Evolutionary conservation across 768 basidiomycete species (phyloP), one percentile per base, ranked within the genome.

Genomic region (Kwoniella sp.): DNA sequence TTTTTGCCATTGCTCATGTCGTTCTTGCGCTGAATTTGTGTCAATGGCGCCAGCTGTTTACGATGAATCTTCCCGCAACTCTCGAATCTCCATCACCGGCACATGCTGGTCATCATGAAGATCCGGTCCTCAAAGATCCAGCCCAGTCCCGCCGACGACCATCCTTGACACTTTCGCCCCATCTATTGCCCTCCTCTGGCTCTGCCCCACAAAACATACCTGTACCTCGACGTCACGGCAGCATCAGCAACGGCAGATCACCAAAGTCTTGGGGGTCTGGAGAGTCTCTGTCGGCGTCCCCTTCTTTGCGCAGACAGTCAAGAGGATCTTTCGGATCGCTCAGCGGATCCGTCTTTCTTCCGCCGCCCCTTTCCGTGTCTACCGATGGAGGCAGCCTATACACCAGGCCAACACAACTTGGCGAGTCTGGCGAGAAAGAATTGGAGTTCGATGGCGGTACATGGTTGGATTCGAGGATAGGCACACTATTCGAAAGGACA

Each of bases 191-290:
- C 17, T 44, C 40, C 17, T 9, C 17, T 19, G 17, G 10, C 40
- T 44, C 26, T 27, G 36, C 62, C 10, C 48, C 67, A 0, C 62
- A 29, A 15, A 40, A 58, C 22, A 54, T 68, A 17, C 57, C 67
- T 19, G 62, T 68, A 17, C 67, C 67, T 27, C 52, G 40, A 17
- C 66, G 66, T 50, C 66, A 67, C 48, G 66, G 63, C 54, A 51
- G 49, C 13, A 17, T 60, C 12, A 51, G 49, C 17, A 51, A 30
- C 8, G 37, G 40, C 25, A 50, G 50, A 24, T 52, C 58, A 13
- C 50, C 58, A 9, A 51, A 26, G 37, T 40, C 50, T 7, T 19
- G 33, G 8, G 30, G 40, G 3, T 44, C 17, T 4, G 17, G 10
- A 9, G 40, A 51, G 9, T 49, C 63, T 7, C 36, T 61, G 1